These are phyloP conservation scores for Paracorniculantispora psalliotae DNA, from an alignment of 2,329 filamentous ascomycete species.

Conservation along the genomic window DNA sequence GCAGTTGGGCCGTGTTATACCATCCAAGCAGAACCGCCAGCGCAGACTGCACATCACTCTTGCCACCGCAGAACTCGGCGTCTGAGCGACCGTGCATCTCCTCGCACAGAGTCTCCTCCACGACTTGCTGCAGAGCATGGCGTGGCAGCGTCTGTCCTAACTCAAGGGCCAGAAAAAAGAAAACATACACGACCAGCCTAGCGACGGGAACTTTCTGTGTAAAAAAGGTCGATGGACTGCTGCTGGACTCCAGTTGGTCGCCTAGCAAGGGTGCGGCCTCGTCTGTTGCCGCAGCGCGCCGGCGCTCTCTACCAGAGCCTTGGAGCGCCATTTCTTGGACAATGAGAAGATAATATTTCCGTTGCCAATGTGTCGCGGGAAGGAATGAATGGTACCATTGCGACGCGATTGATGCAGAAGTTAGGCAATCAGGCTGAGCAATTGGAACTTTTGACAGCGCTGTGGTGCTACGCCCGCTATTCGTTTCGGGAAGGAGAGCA, in stretches of 20 bases:
- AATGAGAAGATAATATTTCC: too few relatives aligned
- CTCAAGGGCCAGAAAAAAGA: not conserved
- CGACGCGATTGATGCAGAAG: too few relatives aligned
- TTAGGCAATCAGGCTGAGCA: too few relatives aligned
- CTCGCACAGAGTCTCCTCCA: slow-evolving; percentile 4
- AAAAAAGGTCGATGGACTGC: not conserved
- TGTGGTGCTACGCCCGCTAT: too few relatives aligned
- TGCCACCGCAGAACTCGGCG: not conserved
- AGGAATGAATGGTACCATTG: too few relatives aligned
- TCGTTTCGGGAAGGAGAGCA: too few relatives aligned
- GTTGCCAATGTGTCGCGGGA: too few relatives aligned
- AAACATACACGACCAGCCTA: not conserved
- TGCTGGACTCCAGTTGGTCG: not conserved
- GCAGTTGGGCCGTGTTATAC: not conserved
- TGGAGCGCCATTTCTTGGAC: too few relatives aligned
- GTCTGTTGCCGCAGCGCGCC: too few relatives aligned
- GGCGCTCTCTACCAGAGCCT: too few relatives aligned
- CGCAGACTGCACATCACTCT: not conserved
- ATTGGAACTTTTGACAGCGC: too few relatives aligned
- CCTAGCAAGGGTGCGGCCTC: not conserved
- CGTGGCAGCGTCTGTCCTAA: not conserved
- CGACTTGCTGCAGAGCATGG: not conserved
- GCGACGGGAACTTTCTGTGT: not conserved
- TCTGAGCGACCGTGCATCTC: not conserved
- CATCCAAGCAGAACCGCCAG: not conserved